A percentile compares a stretch with the other conserved stretches of the same genome.
These are phyloP conservation scores for Oxyria digyna DNA, from an alignment of 148 eudicot species.

Conservation along the genomic window DNA sequence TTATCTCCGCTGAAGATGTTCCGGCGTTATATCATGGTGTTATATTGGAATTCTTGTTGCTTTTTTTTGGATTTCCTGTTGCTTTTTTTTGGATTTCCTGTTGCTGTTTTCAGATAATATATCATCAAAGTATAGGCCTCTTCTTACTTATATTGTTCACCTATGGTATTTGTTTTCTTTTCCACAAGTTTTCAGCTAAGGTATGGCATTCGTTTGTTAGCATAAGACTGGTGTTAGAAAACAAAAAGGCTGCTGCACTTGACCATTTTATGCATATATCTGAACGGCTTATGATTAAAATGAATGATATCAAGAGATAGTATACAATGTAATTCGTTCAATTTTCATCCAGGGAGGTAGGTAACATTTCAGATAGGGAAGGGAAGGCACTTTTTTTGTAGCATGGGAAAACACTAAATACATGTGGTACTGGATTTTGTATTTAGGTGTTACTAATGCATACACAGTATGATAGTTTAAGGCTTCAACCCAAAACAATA, in stretches of 20 bases:
- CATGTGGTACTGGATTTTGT: not conserved
- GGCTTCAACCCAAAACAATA: too few species aligned
- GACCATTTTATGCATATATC: not conserved
- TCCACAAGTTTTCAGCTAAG: not conserved
- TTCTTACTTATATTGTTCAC: too few species aligned
- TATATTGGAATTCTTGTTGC: too few species aligned
- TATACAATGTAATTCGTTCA: not conserved
- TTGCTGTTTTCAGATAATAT: too few species aligned
- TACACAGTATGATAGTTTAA: not conserved
- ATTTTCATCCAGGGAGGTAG: not conserved
- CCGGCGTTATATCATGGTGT: too few species aligned
- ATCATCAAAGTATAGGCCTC: too few species aligned
- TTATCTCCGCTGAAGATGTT: too few species aligned
- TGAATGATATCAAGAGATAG: not conserved
- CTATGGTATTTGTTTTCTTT: not conserved
- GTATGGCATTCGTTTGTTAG: not conserved
- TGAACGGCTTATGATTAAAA: not conserved
- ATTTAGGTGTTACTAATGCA: not conserved
- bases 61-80: too few species aligned
- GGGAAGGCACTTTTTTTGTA: too few species aligned
- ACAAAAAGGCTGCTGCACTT: not conserved
- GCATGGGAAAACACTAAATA: not conserved
- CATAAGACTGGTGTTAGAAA: not conserved
- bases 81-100: too few species aligned
- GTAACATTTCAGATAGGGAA: not conserved